Evolutionary conservation across 306 rosid genomes (phyloP), one percentile per base, ranked within the genome.

Genomic region (Citrullus amarus): DNA sequence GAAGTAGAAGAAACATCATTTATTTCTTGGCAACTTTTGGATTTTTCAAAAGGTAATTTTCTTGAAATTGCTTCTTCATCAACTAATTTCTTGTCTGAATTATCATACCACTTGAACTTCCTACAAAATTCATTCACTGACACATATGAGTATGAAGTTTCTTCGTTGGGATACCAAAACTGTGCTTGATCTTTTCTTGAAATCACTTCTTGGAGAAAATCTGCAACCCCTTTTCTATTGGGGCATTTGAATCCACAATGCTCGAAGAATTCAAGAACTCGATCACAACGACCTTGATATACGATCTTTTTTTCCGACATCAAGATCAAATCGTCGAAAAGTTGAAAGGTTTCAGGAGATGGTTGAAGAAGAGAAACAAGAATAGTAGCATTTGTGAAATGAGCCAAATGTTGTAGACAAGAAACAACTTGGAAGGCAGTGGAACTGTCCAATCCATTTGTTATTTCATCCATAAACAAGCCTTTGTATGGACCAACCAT

Each of bases 321-420:
- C 38, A 86, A 38, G 46, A 88, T 84, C 5, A 88, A 48, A 59
- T 86, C 91, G 75, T 88, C 89, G 38, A 88, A 88, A 69, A 84
- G 88, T 6, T 86, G 86, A 55, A 86, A 86, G 30, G 81, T 77
- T 67, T 88, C 89, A 0, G 91, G 89, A 50, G 91, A 81, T 20
- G 89, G 91, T 76, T 88, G 91, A 46, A 88, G 88, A 78, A 88
- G 91, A 3, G 91, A 88, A 46, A 84, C 79, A 11, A 88, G 72
- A 16, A 79, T 41, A 0, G 89, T 86, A 39, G 76, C 76, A 58
- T 87, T 85, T 11, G 85, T 80, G 18, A 84, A 71, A 22, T 80
- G 86, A 53, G 65, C 90, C 9, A 84, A 34, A 43, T 84, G 86
- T 63, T 82, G 86, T 61, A 84, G 86, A 53, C 85, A 87, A 55